Evolutionary conservation across 768 basidiomycete genomes (phyloP).

Genomic region (Paxillus rubicundulus): DNA sequence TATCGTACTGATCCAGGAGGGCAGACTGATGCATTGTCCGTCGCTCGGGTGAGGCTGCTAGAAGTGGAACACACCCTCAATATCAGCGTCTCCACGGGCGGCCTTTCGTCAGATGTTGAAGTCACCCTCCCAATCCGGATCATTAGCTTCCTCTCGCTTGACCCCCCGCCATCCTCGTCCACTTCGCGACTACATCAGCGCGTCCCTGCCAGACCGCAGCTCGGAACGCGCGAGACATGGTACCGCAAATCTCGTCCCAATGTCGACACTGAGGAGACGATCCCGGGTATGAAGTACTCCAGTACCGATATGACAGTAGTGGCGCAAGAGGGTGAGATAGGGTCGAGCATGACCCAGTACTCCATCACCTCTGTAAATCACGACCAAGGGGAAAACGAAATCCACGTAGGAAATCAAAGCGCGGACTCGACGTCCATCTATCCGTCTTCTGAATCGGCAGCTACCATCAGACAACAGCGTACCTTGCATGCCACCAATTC

Average conservation of each 20-base stretch:
- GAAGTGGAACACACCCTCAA: slow-evolving; percentile 76
- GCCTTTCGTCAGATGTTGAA: slow-evolving; percentile 59
- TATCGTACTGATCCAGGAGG: slow-evolving; percentile 3
- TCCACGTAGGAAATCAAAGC: slow-evolving; percentile 8
- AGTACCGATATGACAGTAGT: slow-evolving; percentile 26
- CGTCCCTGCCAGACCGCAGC: slow-evolving; percentile 23
- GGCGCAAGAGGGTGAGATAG: slow-evolving; percentile 18
- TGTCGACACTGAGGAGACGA: slow-evolving; percentile 19
- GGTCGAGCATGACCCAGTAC: slow-evolving; percentile 1
- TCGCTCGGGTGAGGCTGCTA: slow-evolving; percentile 64
- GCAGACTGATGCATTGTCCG: slow-evolving; percentile 68
- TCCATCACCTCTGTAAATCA: slow-evolving; percentile 7
- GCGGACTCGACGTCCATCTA: slow-evolving; percentile 26
- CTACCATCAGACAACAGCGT: slow-evolving; percentile 18
- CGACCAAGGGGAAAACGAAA: background rate
- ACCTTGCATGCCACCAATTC: slow-evolving; percentile 11
- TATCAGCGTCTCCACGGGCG: slow-evolving; percentile 58
- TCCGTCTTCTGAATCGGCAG: slow-evolving; percentile 23
- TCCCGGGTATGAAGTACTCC: slow-evolving; percentile 35
- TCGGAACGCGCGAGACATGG: slow-evolving; percentile 24
- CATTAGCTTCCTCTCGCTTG: slow-evolving; percentile 82
- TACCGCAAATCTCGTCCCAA: slow-evolving; percentile 29
- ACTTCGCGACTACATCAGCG: slow-evolving; percentile 19
- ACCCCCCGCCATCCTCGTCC: slow-evolving; percentile 59
- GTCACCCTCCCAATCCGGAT: slow-evolving; percentile 74